A percentile compares a stretch with the other conserved stretches of the same genome.
These are phyloP conservation scores for Neurospora sp. DNA, from an alignment of 495 filamentous ascomycete species.

Conservation along the genomic window DNA sequence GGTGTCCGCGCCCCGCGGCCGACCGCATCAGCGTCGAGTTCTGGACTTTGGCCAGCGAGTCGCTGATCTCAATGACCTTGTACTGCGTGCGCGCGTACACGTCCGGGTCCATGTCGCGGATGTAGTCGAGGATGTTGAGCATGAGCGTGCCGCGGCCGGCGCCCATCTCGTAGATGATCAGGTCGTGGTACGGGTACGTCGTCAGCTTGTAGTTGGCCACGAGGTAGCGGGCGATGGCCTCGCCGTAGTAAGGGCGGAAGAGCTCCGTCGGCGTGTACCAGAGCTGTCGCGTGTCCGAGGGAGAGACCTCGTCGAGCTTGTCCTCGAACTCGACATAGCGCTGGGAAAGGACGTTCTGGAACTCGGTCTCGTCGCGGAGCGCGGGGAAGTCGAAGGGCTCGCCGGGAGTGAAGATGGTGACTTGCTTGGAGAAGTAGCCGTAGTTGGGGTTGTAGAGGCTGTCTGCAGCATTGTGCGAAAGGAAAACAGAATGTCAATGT, in stretches of 20 bases:
- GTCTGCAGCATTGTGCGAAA: constrained; percentile 41
- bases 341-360: constrained; percentile 61
- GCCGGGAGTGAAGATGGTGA: constrained; percentile 87
- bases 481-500: not conserved
- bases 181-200: constrained; percentile 88
- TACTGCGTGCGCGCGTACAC: constrained; percentile 93
- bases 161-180: constrained; percentile 98
- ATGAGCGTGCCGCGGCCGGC: constrained; percentile 96
- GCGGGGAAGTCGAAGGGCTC: constrained; percentile 85
- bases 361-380: constrained; percentile 73
- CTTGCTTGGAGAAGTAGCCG: constrained; percentile 96
- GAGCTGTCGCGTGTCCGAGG: constrained; percentile 70
- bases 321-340: constrained; percentile 89
- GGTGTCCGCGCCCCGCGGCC: constrained; percentile 61
- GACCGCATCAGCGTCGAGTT: constrained; percentile 53
- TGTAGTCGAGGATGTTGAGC: constrained; percentile 95
- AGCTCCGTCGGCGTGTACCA: constrained; percentile 99
- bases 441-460: constrained; percentile 95
- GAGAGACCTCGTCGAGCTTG: constrained; percentile 55
- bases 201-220: constrained; percentile 92
- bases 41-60: constrained; percentile 69
- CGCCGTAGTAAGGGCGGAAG: constrained; percentile 93
- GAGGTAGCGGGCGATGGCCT: constrained; percentile 89
- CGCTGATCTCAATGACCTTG: constrained; percentile 90
- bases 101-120: constrained; percentile 76